A percentile compares a stretch with the other conserved stretches of the same genome.
phyloP scores from a whole-genome alignment of 768 basidiomycete genomes.

The Rhodosporidiobolus sp. region DNA sequence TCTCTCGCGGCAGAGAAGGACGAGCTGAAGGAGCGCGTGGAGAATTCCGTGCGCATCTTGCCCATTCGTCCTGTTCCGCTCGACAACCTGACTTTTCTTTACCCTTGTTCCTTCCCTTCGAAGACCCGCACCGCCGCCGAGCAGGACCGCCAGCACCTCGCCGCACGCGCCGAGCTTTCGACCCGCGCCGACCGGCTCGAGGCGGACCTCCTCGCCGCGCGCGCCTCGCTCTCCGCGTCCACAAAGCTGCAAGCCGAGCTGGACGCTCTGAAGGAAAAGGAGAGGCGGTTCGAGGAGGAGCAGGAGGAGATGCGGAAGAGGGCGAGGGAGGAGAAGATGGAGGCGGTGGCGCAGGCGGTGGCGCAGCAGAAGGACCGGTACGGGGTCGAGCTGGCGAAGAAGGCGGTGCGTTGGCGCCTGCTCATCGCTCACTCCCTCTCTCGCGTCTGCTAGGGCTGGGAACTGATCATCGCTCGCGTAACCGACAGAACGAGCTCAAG shows the following conservation, averaged over 20 bases:
- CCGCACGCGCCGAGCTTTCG: background rate
- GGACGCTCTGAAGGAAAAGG: background rate
- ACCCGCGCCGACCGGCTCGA: background rate
- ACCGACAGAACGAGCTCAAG: conserved; percentile 25
- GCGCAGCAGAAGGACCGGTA: background rate
- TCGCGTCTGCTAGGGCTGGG: background rate
- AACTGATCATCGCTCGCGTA: background rate
- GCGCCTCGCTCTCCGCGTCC: too few species aligned
- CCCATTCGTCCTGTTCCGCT: too few species aligned
- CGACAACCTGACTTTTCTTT: too few species aligned
- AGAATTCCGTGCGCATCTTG: conserved; percentile 2
- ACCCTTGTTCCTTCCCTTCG: background rate
- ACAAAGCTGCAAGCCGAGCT: background rate
- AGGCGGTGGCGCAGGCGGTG: background rate
- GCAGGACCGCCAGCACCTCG: background rate
- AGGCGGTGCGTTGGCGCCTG: background rate
- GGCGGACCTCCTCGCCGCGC: background rate
- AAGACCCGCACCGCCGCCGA: background rate
- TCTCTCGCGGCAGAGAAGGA: background rate
- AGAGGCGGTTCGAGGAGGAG: background rate
- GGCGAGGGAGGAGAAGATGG: background rate
- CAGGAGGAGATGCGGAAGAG: background rate
- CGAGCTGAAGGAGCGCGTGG: background rate
- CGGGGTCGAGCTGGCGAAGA: background rate
- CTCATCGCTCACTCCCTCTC: background rate